Conservation (phyloP, 1,284 basidiomycete genomes). For the Papiliotrema nemorosa region DNA sequence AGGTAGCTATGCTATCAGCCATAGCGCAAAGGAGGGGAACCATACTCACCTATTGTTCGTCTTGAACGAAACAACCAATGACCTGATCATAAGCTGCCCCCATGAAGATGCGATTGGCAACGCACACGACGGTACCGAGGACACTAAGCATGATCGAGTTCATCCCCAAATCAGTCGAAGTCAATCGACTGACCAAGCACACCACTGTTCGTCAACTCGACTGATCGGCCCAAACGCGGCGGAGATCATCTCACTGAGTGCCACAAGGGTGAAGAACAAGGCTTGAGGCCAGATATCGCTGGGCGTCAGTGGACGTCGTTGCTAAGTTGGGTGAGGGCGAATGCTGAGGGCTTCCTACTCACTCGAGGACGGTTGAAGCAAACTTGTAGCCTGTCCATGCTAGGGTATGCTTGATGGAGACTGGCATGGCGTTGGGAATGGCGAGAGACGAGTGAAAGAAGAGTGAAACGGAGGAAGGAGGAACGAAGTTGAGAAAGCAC, state of each 20-base stretch:
- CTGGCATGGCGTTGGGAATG: constrained; percentile 4
- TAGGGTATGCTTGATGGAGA: constrained; percentile 22
- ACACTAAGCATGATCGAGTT: constrained; percentile 30
- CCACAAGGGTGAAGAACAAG: constrained; percentile 28
- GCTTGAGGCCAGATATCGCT: constrained; percentile 37
- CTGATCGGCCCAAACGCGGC: too few species aligned
- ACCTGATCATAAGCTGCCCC: constrained; percentile 10
- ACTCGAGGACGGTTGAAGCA: constrained; percentile 34
- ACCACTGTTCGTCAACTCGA: constrained; percentile 22
- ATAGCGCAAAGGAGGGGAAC: too few species aligned
- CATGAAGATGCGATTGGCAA: too few species aligned
- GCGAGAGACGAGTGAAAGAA: too few species aligned
- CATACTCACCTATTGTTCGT: constrained; percentile 35
- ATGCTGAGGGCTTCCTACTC: too few species aligned
- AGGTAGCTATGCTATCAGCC: too few species aligned
- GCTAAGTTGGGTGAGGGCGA: background rate
- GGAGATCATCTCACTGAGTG: constrained; percentile 19
- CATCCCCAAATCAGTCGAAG: constrained; percentile 20
- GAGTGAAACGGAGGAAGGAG: too few species aligned
- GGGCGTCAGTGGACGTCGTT: background rate
- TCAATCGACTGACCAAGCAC: constrained; percentile 21
- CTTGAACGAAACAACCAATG: constrained; percentile 35
- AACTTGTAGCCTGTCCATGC: constrained; percentile 28
- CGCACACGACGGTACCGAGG: constrained; percentile 33
- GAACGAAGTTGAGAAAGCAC: too few species aligned